phyloP scores from a whole-genome alignment of 108 stramenopile genomes.

The Skeletonema tropicum region DNA sequence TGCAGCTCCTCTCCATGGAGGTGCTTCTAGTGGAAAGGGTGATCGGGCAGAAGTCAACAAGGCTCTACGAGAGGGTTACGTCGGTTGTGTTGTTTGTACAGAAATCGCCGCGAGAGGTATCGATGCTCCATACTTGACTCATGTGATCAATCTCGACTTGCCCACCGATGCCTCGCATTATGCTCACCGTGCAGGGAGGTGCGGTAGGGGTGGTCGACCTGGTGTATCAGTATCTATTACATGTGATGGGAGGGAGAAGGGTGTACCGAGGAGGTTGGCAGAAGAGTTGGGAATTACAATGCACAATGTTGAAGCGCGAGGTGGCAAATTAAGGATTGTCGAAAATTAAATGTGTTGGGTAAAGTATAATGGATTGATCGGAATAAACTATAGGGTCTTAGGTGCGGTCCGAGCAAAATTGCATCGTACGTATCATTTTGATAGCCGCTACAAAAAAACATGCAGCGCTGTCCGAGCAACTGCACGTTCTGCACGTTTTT shows the following conservation, averaged over 20 bases:
- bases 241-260: conserved; percentile 65
- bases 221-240: conserved; percentile 88
- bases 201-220: conserved; percentile 88
- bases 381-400: too few species aligned
- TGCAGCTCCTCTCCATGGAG: conserved; percentile 85
- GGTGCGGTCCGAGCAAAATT: too few species aligned
- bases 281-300: conserved; percentile 69
- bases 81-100: conserved; percentile 88
- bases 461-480: too few species aligned
- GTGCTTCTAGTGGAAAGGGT: conserved; percentile 71
- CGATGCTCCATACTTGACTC: conserved; percentile 88
- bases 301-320: conserved; percentile 70
- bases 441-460: too few species aligned
- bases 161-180: conserved; percentile 92
- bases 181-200: conserved; percentile 85
- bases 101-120: conserved; percentile 89
- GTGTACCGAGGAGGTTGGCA: conserved; percentile 78
- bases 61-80: conserved; percentile 82
- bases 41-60: conserved; percentile 88
- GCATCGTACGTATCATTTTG: too few species aligned
- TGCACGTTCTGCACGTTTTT: too few species aligned
- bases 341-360: conserved; percentile 17
- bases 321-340: conserved; percentile 67
- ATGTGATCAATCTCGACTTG: conserved; percentile 88
- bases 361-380: not conserved